Base-by-base conservation (phyloP, 1,284 basidiomycete genomes). In the Irpex sp. region DNA sequence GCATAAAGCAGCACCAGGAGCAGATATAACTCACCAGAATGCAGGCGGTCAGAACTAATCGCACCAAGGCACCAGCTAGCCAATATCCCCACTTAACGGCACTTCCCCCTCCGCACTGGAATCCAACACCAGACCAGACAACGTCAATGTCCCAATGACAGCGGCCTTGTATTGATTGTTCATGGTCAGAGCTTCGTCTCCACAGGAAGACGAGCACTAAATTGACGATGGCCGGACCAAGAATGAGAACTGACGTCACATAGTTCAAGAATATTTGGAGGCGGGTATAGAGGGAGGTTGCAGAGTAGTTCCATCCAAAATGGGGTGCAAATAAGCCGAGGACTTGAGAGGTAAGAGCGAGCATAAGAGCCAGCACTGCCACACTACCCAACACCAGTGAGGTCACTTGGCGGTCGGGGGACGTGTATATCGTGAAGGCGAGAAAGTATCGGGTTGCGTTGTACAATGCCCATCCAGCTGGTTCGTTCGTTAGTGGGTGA, bases 141-240 rank as follows among this genome's bases (percentile, higher is more conserved):
- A 85, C 75, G 67, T 90, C 88, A 54, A 89, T 74, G 65, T 87
- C 85, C 74, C 86, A 76, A 49, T 74, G 69, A 65, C 88, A 90
- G 18, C 82, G 77, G 42, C 74, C 71, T n/a, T 64, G 67, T 8
- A 82, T 68, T 60, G 77, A 75, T 60, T 82, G 72, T 39, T 76
- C 74, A 45, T 69, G 49, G 58, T 75, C 70, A 3, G 71, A 51
- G 12, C 79, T 69, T 49, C 73, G 68, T 60, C 73, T 75, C 84
- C 83, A 86, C 6, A 79, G 58, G 56, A 79, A 75, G 56, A 85
- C 74, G 37, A 89, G 71, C 12, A 75, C 77, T 53, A 88, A 63
- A 67, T 87, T 90, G 63, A 78, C 75, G 56, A 81, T 65, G 28
- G 87, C 77, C 10, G 83, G 80, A 2, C 69, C 74, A 48, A 84